Evolutionary conservation across 202 grass and related monocot species (phyloP).

Genomic region (Cymbopogon flexuosus): DNA sequence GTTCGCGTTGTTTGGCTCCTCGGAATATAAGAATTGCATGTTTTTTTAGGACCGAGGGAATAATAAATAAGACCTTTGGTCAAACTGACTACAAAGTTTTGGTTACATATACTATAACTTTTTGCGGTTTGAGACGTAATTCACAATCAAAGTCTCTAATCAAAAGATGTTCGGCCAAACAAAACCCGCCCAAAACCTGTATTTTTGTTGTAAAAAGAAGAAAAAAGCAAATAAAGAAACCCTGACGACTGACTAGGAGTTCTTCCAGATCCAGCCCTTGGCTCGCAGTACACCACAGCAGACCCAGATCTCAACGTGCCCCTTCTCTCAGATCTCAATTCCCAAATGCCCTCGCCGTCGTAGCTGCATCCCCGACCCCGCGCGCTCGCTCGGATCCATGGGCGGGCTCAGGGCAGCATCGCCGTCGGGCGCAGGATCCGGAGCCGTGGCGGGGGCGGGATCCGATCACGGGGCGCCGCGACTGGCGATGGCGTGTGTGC

Average conservation of each 20-base stretch:
- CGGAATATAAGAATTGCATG: no score
- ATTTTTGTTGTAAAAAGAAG: not conserved
- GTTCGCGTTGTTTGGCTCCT: no score
- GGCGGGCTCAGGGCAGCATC: conserved; percentile 47
- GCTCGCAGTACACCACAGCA: not conserved
- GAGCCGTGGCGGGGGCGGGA: not conserved
- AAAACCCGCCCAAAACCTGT: not conserved
- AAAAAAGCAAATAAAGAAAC: not conserved
- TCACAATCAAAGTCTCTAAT: not conserved
- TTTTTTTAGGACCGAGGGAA: not conserved
- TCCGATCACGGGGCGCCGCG: conserved; percentile 21
- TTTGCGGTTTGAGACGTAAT: not conserved
- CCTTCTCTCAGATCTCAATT: conserved; percentile 45
- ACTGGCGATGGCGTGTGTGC: conserved; percentile 73
- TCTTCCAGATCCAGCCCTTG: conserved; percentile 36
- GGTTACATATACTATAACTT: not conserved
- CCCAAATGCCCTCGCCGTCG: conserved; percentile 32
- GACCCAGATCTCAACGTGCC: conserved; percentile 31
- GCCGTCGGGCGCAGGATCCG: conserved; percentile 2
- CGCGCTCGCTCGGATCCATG: conserved; percentile 27
- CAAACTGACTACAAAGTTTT: not conserved
- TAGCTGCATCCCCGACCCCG: conserved; percentile 28
- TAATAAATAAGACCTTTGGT: not conserved
- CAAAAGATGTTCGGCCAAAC: not conserved
- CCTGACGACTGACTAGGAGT: not conserved